These are phyloP conservation scores for Scedosporium apiospermum DNA, from an alignment of 2,329 filamentous ascomycete species.

Conservation along the genomic window DNA sequence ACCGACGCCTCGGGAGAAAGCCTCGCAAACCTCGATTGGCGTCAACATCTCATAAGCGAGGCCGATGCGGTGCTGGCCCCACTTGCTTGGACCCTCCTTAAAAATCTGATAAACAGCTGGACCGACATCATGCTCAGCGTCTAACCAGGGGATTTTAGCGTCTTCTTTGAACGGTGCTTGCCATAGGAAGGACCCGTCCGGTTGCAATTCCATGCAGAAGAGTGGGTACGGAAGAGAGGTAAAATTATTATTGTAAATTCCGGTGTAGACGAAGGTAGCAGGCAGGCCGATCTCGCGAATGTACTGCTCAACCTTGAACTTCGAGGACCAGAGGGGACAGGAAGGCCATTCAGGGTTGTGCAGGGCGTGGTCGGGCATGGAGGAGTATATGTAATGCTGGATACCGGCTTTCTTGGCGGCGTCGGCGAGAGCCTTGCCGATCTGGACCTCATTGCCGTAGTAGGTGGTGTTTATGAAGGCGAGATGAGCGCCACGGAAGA, in stretches of 20 bases:
- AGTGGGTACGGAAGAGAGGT: conserved; percentile 85
- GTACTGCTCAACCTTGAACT: conserved; percentile 89
- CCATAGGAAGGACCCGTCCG: conserved; percentile 84
- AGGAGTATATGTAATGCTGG: conserved; percentile 90
- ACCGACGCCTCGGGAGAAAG: conserved; percentile 70
- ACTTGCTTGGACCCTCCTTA: conserved; percentile 82
- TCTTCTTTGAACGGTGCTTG: conserved; percentile 88
- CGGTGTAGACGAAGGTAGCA: conserved; percentile 89
- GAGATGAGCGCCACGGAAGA: conserved; percentile 77
- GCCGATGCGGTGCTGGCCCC: conserved; percentile 70
- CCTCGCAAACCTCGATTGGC: conserved; percentile 69
- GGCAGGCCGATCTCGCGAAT: conserved; percentile 73
- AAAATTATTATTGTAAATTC: conserved; percentile 99
- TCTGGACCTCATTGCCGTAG: conserved; percentile 87
- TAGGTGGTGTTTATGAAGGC: conserved; percentile 98
- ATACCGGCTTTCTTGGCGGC: conserved; percentile 78
- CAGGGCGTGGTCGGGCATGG: conserved; percentile 88
- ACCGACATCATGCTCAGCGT: conserved; percentile 92
- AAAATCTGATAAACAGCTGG: conserved; percentile 88
- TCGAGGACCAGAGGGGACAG: conserved; percentile 82
- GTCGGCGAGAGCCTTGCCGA: conserved; percentile 80
- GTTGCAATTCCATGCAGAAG: conserved; percentile 86
- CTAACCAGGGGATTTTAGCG: conserved; percentile 84
- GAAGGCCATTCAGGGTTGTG: conserved; percentile 71
- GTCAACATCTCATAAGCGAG: conserved; percentile 85